Base-by-base conservation (phyloP, 2,329 filamentous ascomycete genomes). In the Alternaria infectoria region DNA sequence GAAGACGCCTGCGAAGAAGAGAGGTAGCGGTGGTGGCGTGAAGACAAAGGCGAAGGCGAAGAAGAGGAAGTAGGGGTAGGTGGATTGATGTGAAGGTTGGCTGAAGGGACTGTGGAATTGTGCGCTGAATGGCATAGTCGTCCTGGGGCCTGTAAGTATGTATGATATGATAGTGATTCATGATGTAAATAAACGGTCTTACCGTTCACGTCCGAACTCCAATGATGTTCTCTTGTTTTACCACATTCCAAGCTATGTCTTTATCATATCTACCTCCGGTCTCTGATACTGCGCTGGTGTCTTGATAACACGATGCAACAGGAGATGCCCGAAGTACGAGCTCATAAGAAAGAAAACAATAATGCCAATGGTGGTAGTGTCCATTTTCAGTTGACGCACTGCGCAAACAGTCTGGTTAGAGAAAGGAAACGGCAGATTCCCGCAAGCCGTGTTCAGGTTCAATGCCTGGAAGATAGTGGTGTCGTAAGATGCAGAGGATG, bases 271-370 rank as follows among this genome's bases (percentile, higher is more conserved):
- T 17, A 9, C 30, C 9, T 19, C n/a, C 13, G 49, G 28, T 17
- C 55, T 57, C 12, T 49, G n/a, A 21, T 70, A 69, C 54, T 66
- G 59, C 40, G 68, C 64, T 2, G 62, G 68, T 43, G 56, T 66
- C 51, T 59, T 64, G 44, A 65, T 65, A 7, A 71, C 60, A 28
- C 59, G 59, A 45, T 67, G 69, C 2, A 71, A 43, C 2, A 71
- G 25, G 5, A 23, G 1, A 43, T 71, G 69, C 13, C 67, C 69
- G 4, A 62, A 13, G 2, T 51, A 57, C 0, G 69, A 66, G 47
- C 57, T 64, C 5, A 61, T 2, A 3, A 71, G 1, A 56, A 69
- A 71, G 56, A 64, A 71, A 11, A 59, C 3, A 19, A 70, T 55
- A 23, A 70, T 46, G 3, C 25, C 25, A 26, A 66, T 23, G 3